Percentiles rank a stretch among this genome's conserved stretches.
Evolutionary conservation across 2,329 filamentous ascomycete species (phyloP).

Genomic region (Claviceps sp.): DNA sequence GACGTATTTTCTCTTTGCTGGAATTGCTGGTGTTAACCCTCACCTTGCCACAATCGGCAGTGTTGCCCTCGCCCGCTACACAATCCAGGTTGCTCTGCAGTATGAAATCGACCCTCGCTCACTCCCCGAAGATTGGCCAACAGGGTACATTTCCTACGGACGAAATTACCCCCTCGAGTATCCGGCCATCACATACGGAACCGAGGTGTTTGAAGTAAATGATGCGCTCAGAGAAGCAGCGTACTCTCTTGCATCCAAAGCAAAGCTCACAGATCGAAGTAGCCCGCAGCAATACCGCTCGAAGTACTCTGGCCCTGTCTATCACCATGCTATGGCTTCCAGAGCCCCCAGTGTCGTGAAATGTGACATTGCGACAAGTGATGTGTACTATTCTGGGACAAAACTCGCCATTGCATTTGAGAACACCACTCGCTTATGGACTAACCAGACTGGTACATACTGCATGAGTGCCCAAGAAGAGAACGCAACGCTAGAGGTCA

Average conservation of each 20-base stretch:
- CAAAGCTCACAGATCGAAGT: constrained; percentile 37
- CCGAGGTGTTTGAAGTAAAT: constrained; percentile 57
- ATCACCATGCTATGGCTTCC: constrained; percentile 27
- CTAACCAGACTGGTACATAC: constrained; percentile 54
- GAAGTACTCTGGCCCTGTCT: constrained; percentile 32
- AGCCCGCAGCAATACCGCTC: constrained; percentile 39
- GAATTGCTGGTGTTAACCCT: constrained; percentile 64
- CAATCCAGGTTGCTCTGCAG: constrained; percentile 61
- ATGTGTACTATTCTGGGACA: constrained; percentile 56
- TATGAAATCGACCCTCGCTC: constrained; percentile 63
- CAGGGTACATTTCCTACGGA: constrained; percentile 57
- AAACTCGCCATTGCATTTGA: constrained; percentile 50
- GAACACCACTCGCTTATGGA: constrained; percentile 48
- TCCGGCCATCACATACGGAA: constrained; percentile 48
- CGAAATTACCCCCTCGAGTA: constrained; percentile 39
- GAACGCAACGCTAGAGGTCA: constrained; percentile 52
- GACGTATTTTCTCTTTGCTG: constrained; percentile 59
- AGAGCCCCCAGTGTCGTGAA: constrained; percentile 40
- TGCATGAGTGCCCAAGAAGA: constrained; percentile 64
- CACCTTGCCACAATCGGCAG: constrained; percentile 50
- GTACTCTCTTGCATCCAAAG: constrained; percentile 34
- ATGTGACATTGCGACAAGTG: constrained; percentile 56
- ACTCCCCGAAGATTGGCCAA: constrained; percentile 48
- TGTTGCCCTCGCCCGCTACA: constrained; percentile 55
- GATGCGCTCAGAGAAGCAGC: constrained; percentile 41